Evolutionary conservation across 192 early-diverging fungal genomes (phyloP), one percentile per base, ranked within the genome.

Genomic region (Fimicolochytrium jonesii): DNA sequence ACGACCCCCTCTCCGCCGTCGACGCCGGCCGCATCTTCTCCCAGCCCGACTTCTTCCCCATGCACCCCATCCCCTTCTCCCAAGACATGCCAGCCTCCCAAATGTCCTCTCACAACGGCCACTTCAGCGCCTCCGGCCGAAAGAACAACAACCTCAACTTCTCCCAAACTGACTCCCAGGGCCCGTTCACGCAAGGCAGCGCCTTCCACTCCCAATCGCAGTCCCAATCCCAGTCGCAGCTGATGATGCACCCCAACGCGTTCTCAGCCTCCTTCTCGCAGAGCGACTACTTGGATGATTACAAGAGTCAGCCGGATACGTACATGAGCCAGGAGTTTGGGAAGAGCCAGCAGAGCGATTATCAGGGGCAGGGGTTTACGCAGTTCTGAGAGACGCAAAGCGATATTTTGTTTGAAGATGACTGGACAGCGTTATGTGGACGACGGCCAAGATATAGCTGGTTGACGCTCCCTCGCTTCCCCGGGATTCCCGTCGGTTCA

Each of bases 301-400:
- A 79, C 69, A 79, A 79, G 66, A 74, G 73, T 46, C 78, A 79
- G 48, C 61, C 20, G 6, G 77, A 79, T 41, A 25, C 55, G 4
- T 76, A 68, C 53, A 59, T 76, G 60, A 76, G 74, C 36, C 74
- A 76, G 56, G 74, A 71, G 26, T 59, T 68, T 47, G 33, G 58
- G 10, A 64, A 43, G 51, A 63, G 64, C 45, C n/a, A n/a, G n/a
- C 54, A 62, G 41, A n/a, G 42, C 37, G 68, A 65, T 46, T 66
- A 59, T 41, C 56, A 37, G 37, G 65, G 54, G 33, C 53, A 57
- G 48, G 73, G 61, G 32, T 74, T 58, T 43, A 70, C 67, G 26
- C 69, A 56, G 41, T 74, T 64, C 59, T 65, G 43, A 64, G 35
- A 22, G n/a, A n/a, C n/a, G n/a, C n/a, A n/a, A n/a, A n/a, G n/a